These are phyloP conservation scores for Cercospora sesami DNA, from an alignment of 2,329 filamentous ascomycete genomes.

Conservation along the genomic window DNA sequence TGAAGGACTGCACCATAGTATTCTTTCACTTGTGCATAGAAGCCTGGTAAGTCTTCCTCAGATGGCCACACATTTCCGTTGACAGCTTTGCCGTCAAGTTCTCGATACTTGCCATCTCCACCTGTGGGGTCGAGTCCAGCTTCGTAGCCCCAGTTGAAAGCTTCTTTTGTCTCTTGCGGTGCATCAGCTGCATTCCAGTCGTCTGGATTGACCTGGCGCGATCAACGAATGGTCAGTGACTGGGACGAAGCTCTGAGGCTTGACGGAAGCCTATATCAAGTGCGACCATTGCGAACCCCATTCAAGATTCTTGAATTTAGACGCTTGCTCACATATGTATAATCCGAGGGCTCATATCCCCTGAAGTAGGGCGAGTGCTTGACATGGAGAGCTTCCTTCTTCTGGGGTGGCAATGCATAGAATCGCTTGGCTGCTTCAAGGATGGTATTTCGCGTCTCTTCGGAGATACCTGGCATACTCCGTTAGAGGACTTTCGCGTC, in stretches of 20 bases:
- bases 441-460: conserved; percentile 35
- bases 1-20: conserved; percentile 44
- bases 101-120: conserved; percentile 45
- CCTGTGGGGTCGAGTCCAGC: conserved; percentile 42
- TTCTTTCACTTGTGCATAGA: conserved; percentile 40
- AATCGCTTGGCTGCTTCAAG: conserved; percentile 43
- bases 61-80: conserved; percentile 45
- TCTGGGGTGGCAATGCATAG: conserved; percentile 34
- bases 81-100: conserved; percentile 42
- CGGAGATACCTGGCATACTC: conserved; percentile 30
- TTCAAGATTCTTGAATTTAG: not conserved
- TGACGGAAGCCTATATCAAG: not conserved
- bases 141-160: conserved; percentile 49
- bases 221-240: not conserved
- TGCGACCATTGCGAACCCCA: not conserved
- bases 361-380: conserved; percentile 43
- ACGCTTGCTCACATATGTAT: conserved; percentile 35
- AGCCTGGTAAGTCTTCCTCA: conserved; percentile 43
- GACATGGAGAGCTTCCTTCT: conserved; percentile 45
- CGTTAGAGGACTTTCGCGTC: not conserved
- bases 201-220: conserved; percentile 38
- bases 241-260: not conserved
- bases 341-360: conserved; percentile 46
- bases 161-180: conserved; percentile 44
- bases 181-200: conserved; percentile 29